Conservation (phyloP, 1,284 basidiomycete species). For the Amylostereum areolatum region DNA sequence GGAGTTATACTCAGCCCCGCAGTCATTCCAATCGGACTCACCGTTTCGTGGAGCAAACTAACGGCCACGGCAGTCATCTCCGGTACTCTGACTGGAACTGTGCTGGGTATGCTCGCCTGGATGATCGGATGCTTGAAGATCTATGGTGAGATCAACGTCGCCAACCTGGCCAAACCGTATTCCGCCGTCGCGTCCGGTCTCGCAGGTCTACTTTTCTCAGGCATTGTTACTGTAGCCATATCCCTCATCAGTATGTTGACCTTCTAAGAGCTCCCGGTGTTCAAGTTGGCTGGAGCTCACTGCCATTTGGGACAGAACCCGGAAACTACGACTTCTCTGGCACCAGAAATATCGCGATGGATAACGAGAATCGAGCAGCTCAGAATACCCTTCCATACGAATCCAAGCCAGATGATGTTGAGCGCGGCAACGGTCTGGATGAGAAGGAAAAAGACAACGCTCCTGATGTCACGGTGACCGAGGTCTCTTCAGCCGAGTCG, state of each 20-base stretch:
- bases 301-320: conserved; percentile 29
- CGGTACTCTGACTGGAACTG: conserved; percentile 37
- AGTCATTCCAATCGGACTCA: conserved; percentile 42
- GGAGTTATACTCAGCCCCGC: conserved; percentile 42
- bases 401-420: too few relatives aligned
- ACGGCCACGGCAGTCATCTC: conserved; percentile 32
- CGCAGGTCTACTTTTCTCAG: conserved; percentile 39
- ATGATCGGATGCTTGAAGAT: conserved; percentile 47
- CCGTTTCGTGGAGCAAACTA: conserved; percentile 43
- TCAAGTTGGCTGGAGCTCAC: too few relatives aligned
- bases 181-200: conserved; percentile 43
- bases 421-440: too few relatives aligned
- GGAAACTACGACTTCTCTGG: conserved; percentile 42
- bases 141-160: conserved; percentile 37
- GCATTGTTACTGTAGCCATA: conserved; percentile 33
- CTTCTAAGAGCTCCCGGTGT: background rate
- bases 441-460: background rate
- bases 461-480: background rate
- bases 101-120: conserved; percentile 43
- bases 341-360: conserved; percentile 35
- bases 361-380: conserved; percentile 20
- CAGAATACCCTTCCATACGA: background rate
- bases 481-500: background rate
- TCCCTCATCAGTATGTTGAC: conserved; percentile 35
- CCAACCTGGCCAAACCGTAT: conserved; percentile 39